phyloP scores from a whole-genome alignment of 2,329 filamentous ascomycete genomes.

The Diplocarpon rosae region DNA sequence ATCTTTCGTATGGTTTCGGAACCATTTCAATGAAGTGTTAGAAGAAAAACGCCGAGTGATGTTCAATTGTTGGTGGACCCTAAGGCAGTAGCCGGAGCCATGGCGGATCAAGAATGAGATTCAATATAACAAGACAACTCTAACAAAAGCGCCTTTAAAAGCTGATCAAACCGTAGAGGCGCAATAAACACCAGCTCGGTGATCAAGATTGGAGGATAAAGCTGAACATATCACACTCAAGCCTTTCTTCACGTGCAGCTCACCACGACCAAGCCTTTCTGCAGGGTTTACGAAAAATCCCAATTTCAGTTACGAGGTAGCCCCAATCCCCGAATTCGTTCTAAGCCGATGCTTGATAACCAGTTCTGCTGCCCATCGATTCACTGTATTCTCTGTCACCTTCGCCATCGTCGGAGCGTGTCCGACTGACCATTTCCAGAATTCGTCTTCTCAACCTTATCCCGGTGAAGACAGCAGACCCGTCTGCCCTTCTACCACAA shows the following conservation, averaged over 20 bases:
- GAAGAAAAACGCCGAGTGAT: too few relatives aligned
- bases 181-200: neutral
- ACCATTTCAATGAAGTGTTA: too few relatives aligned
- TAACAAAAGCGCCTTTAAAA: too few relatives aligned
- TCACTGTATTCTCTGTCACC: neutral
- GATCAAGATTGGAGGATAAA: neutral
- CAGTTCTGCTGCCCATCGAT: slow-evolving; percentile 1
- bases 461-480: slow-evolving; percentile 20
- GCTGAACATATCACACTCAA: neutral
- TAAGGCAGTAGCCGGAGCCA: too few relatives aligned
- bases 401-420: slow-evolving; percentile 25
- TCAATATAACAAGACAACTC: too few relatives aligned
- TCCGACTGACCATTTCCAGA: slow-evolving; percentile 19
- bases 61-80: too few relatives aligned
- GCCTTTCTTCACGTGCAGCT: slow-evolving; percentile 8
- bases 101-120: too few relatives aligned
- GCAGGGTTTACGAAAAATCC: slow-evolving; percentile 2
- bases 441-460: slow-evolving; percentile 22
- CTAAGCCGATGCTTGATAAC: slow-evolving; percentile 10
- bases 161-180: too few relatives aligned
- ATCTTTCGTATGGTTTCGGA: too few relatives aligned
- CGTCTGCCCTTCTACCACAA: slow-evolving; percentile 17
- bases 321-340: neutral
- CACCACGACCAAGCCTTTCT: slow-evolving; percentile 1
- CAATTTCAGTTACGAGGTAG: too few relatives aligned